These are phyloP conservation scores for Coccinonectria pachysandricola DNA, from an alignment of 2,329 filamentous ascomycete species.

Conservation along the genomic window DNA sequence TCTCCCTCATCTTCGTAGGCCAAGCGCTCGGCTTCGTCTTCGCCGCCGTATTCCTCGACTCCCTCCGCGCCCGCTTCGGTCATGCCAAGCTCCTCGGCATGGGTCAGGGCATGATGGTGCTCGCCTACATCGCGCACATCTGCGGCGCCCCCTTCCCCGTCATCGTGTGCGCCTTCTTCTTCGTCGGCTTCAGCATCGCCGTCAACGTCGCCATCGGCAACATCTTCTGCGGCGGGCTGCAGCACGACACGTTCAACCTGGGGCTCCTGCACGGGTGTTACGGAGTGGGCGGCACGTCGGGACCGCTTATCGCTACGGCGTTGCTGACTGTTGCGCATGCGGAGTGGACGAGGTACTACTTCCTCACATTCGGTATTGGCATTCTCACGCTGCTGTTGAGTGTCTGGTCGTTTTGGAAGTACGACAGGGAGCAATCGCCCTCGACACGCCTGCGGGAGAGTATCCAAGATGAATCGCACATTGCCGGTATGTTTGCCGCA, in stretches of 20 bases:
- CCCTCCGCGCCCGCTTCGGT: conserved; percentile 51
- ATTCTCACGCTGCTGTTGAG: conserved; percentile 46
- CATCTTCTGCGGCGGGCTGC: conserved; percentile 46
- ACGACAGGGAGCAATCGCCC: conserved; percentile 47
- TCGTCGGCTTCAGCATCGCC: conserved; percentile 51
- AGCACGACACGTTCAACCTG: conserved; percentile 42
- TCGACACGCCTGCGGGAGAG: conserved; percentile 25
- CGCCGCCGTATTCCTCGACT: conserved; percentile 60
- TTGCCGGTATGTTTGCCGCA: conserved; percentile 39
- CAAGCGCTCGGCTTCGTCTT: conserved; percentile 68
- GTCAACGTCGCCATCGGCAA: conserved; percentile 48
- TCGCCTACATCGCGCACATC: conserved; percentile 56
- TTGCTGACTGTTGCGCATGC: conserved; percentile 50
- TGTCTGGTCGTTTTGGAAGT: conserved; percentile 59
- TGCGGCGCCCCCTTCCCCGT: conserved; percentile 59
- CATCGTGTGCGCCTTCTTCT: conserved; percentile 58
- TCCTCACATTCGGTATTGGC: conserved; percentile 51
- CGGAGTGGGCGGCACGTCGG: conserved; percentile 54
- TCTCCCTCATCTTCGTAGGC: conserved; percentile 73
- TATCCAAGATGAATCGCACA: conserved; percentile 26
- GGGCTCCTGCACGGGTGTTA: conserved; percentile 59
- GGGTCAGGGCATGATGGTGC: conserved; percentile 43
- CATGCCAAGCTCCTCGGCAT: conserved; percentile 53
- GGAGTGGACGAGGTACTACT: conserved; percentile 64
- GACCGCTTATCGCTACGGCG: conserved; percentile 64